Conservation (phyloP, 768 basidiomycete species). For the Amanita exitialis region DNA sequence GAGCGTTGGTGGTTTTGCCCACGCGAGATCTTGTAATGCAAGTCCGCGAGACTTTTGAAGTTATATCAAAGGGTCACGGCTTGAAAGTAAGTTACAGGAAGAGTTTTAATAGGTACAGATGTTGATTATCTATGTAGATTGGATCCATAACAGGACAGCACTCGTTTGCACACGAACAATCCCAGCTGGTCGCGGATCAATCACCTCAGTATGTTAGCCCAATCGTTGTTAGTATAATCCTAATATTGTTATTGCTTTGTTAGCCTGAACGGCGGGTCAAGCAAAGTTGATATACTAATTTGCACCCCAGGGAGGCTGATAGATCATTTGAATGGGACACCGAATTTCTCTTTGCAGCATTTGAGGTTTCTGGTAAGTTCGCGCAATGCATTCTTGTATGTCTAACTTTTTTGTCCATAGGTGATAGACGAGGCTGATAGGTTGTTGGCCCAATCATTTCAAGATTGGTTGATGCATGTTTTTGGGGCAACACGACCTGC, state of each 20-base stretch:
- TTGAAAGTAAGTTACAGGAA: conserved; percentile 49
- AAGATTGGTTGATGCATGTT: conserved; percentile 87
- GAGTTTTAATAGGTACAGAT: not conserved
- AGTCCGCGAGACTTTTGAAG: conserved; percentile 88
- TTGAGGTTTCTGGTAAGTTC: conserved; percentile 78
- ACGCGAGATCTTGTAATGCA: conserved; percentile 91
- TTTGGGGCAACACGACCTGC: conserved; percentile 55
- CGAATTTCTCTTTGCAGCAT: conserved; percentile 88
- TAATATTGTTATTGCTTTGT: conserved; percentile 5
- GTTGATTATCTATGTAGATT: conserved; percentile 27
- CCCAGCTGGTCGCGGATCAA: conserved; percentile 60
- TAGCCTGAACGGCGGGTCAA: conserved; percentile 77
- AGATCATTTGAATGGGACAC: conserved; percentile 84
- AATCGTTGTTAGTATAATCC: not conserved
- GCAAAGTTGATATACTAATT: conserved; percentile 88
- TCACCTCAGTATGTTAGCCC: conserved; percentile 33
- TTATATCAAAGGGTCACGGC: conserved; percentile 73
- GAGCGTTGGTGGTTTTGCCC: conserved; percentile 85
- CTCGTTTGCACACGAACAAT: conserved; percentile 88
- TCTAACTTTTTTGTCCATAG: conserved; percentile 25
- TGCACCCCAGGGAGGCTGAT: conserved; percentile 94
- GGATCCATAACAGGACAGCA: conserved; percentile 90
- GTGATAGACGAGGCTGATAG: conserved; percentile 98
- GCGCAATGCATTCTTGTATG: conserved; percentile 5
- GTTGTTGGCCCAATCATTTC: conserved; percentile 90